phyloP scores from a whole-genome alignment of 257 asterid species.

The Solanum appendiculatum region DNA sequence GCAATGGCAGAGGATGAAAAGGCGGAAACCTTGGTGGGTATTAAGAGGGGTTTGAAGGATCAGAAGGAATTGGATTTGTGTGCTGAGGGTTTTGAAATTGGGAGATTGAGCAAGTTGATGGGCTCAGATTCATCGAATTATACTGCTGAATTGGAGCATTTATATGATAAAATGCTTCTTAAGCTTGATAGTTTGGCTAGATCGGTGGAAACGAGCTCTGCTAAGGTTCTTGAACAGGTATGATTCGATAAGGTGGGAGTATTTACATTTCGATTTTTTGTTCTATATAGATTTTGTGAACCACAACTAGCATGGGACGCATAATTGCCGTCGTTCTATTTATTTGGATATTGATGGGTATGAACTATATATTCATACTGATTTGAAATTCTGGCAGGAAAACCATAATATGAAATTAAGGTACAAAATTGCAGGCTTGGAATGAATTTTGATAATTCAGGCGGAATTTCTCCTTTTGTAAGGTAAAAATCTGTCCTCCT shows the following conservation, averaged over 20 bases:
- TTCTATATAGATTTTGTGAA: not conserved
- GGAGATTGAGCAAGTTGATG: slow-evolving; percentile 50
- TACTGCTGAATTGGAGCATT: slow-evolving; percentile 59
- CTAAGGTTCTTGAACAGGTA: slow-evolving; percentile 75
- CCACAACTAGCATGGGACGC: no score
- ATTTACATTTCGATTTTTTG: not conserved
- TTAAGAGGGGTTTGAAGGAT: slow-evolving; percentile 24
- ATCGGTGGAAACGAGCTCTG: slow-evolving; percentile 60
- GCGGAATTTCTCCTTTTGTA: not conserved
- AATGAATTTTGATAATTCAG: slow-evolving; percentile 29
- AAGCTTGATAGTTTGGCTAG: slow-evolving; percentile 56
- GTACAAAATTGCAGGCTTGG: slow-evolving; percentile 79
- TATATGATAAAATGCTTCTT: slow-evolving; percentile 72
- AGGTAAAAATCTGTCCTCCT: not conserved
- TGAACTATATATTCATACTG: not conserved
- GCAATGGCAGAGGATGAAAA: slow-evolving; percentile 61
- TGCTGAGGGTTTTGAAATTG: slow-evolving; percentile 59
- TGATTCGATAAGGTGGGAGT: not conserved
- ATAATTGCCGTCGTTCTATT: not conserved
- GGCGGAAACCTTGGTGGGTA: slow-evolving; percentile 16
- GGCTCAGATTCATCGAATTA: slow-evolving; percentile 39
- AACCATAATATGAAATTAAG: slow-evolving; percentile 59
- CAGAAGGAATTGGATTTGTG: slow-evolving; percentile 57
- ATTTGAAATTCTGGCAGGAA: slow-evolving; percentile 45
- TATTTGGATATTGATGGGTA: not conserved